Evolutionary conservation across 495 filamentous ascomycete species (phyloP).

Genomic region (Lepidopterella palustris): DNA sequence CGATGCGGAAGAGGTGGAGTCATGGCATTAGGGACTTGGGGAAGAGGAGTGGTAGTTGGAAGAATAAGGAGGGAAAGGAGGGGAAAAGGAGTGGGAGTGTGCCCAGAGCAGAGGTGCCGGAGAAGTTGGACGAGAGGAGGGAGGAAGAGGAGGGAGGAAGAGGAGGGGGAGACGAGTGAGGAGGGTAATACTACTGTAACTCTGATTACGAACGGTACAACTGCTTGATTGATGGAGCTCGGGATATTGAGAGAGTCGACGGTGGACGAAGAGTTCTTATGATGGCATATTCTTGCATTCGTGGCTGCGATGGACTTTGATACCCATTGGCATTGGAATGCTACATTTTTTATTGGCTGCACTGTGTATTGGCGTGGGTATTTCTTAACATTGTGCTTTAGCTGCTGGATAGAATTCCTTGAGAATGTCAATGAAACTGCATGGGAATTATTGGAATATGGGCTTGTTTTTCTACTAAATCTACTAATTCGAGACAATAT

Average conservation of each 20-base stretch:
- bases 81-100: neutral
- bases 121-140: conserved; percentile 5
- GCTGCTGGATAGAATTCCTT: no score
- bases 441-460: no score
- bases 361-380: no score
- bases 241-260: neutral
- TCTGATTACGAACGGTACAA: neutral
- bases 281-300: neutral
- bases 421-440: no score
- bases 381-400: no score
- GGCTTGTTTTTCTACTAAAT: no score
- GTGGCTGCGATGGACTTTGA: neutral
- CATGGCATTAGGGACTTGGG: conserved; percentile 17
- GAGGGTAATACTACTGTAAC: neutral
- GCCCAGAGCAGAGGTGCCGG: neutral
- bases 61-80: conserved; percentile 13
- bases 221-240: neutral
- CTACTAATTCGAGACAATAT: no score
- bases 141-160: neutral
- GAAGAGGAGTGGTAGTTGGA: conserved; percentile 16
- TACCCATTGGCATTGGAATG: neutral
- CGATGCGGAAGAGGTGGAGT: conserved; percentile 25
- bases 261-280: neutral
- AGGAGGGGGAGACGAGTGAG: conserved; percentile 2
- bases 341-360: neutral